Evolutionary conservation across 2,329 filamentous ascomycete species (phyloP).

Genomic region (Curvularia lunata): DNA sequence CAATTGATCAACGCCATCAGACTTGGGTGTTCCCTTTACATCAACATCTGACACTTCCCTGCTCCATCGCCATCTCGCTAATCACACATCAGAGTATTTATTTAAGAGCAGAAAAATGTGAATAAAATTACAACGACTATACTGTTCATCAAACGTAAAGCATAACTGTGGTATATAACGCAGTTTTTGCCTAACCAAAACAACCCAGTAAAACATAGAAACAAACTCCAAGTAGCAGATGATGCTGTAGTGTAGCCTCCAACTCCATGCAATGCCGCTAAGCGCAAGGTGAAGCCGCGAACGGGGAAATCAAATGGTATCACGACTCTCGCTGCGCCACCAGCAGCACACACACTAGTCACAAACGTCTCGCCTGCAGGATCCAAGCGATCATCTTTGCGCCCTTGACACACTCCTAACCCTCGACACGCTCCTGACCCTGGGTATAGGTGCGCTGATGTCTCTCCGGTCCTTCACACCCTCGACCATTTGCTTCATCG

Average conservation of each 20-base stretch:
- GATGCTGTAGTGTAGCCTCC: slow-evolving; percentile 13
- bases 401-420: slow-evolving; percentile 36
- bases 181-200: slow-evolving; percentile 19
- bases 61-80: too few species aligned
- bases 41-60: too few species aligned
- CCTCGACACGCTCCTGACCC: slow-evolving; percentile 37
- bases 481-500: slow-evolving; percentile 64
- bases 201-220: slow-evolving; percentile 8
- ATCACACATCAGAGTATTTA: neutral
- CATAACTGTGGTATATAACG: slow-evolving; percentile 36
- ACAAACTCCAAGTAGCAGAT: slow-evolving; percentile 17
- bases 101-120: neutral
- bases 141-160: slow-evolving; percentile 13
- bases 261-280: slow-evolving; percentile 47
- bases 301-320: slow-evolving; percentile 15
- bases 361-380: neutral
- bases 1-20: too few species aligned
- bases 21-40: too few species aligned
- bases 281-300: slow-evolving; percentile 25
- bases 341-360: slow-evolving; percentile 13
- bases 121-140: slow-evolving; percentile 6
- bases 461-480: slow-evolving; percentile 56
- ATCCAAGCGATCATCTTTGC: slow-evolving; percentile 18
- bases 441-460: slow-evolving; percentile 54
- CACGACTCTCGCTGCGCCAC: slow-evolving; percentile 16